Base-by-base conservation (phyloP, 148 eudicot genomes). In the Fagopyrum esculentum region DNA sequence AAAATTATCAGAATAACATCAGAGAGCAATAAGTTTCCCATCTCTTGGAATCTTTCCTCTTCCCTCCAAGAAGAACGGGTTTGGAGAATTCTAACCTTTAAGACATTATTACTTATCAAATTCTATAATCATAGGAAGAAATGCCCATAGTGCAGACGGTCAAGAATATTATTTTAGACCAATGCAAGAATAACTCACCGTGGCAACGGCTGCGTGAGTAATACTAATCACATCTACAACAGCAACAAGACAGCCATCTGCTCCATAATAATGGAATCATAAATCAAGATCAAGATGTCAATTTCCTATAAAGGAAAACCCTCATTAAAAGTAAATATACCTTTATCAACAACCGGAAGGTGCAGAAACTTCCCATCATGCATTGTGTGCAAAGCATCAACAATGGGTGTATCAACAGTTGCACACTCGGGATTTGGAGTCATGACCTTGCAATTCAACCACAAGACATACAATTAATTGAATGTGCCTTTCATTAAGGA, bases 341-440 rank as follows among this genome's bases (percentile, higher is more conserved):
- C 99, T 87, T 80, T 90, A 82, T 95, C 96, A 80, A 90, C 81
- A 81, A 95, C 92, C 51, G 99, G 99, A 78, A 95, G 89, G 89
- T 95, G 98, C 79, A 94, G 83, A 81, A 91, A 94, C 76, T 89
- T 94, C 12, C 97, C 97, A 80, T 94, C 90, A 81, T 94, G 96
- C 98, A 94, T 94, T 74, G 88, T 88, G 81, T 94, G 98, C 82
- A 94, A 81, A 82, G 99, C 99, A 89, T 92, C 96, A 82, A 95
- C 93, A 74, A 95, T 92, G 63, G 99, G 90, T 43, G 97, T 89
- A 83, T 92, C 99, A 72, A 89, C 86, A 12, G 94, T 86, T 48
- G 87, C 99, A 83, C 97, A 92, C 84, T 92, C 97, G 54, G 99
- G 99, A 83, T 95, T 95, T 68, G 97, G 97, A 59, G 99, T 95